Evolutionary conservation across 805 yeast genomes (phyloP).

Genomic region (Saccharomycopsis selenospora): DNA sequence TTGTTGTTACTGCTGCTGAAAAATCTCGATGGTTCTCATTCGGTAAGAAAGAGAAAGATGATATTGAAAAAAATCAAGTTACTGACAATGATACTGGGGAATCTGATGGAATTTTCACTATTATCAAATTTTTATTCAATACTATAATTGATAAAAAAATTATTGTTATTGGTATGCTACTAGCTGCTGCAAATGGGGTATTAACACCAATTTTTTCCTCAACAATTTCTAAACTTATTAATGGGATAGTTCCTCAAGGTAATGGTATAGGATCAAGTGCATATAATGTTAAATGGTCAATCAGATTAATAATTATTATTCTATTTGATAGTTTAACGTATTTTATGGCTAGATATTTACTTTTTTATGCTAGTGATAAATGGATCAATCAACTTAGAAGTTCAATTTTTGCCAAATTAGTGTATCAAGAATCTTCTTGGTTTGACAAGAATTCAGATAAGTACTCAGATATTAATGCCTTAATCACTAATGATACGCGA

Average conservation of each 20-base stretch:
- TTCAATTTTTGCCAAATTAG: slow-evolving; percentile 39
- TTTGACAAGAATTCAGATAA: slow-evolving; percentile 33
- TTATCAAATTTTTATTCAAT: slow-evolving; percentile 28
- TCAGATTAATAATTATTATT: slow-evolving; percentile 56
- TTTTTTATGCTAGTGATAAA: slow-evolving; percentile 55
- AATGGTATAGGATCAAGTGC: slow-evolving; percentile 28
- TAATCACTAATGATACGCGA: slow-evolving; percentile 74
- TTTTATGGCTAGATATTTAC: slow-evolving; percentile 41
- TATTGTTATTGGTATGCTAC: slow-evolving; percentile 43
- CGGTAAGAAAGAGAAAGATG: slow-evolving; percentile 3
- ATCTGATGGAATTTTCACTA: slow-evolving; percentile 2
- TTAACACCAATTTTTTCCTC: slow-evolving; percentile 73
- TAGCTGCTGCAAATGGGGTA: slow-evolving; percentile 52
- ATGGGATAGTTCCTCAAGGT: slow-evolving; percentile 48
- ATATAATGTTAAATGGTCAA: slow-evolving; percentile 56
- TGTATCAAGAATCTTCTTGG: slow-evolving; percentile 49
- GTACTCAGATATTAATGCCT: slow-evolving; percentile 51
- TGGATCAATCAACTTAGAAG: slow-evolving; percentile 57
- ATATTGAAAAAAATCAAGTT: slow-evolving; percentile 2
- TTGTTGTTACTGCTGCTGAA: too few relatives aligned
- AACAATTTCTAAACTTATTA: slow-evolving; percentile 61
- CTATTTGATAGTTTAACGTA: slow-evolving; percentile 51
- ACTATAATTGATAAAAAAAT: slow-evolving; percentile 26
- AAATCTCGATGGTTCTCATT: slow-evolving; percentile 10
- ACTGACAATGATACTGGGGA: slow-evolving; percentile 18